phyloP scores from a whole-genome alignment of 495 filamentous ascomycete species.

The Opeltia flavorubescens region DNA sequence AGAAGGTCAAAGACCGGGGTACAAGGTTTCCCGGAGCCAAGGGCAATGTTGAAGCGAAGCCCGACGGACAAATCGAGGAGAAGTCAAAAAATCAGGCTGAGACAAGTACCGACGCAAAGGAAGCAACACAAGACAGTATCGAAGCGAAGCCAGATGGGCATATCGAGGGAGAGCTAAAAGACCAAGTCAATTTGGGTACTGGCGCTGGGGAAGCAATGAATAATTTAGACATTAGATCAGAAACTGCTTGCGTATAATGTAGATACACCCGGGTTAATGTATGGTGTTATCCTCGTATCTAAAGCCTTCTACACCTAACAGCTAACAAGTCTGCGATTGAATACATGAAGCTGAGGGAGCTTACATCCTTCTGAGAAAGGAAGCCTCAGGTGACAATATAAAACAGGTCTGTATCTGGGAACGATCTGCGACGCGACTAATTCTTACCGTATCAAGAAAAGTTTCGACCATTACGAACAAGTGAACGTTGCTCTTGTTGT shows the following conservation, averaged over 20 bases:
- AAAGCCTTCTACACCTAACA: no score
- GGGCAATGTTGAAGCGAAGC: conserved; percentile 1
- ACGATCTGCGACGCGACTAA: no score
- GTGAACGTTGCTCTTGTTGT: no score
- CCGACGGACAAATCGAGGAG: conserved; percentile 1
- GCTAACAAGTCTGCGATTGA: no score
- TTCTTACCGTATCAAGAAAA: neutral
- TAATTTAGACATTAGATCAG: conserved; percentile 40
- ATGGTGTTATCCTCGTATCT: no score
- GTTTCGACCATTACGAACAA: neutral
- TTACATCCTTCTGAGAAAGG: no score
- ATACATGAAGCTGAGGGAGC: no score
- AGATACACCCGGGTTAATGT: no score
- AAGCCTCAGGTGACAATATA: no score
- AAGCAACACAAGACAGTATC: conserved; percentile 27
- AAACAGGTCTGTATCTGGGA: no score
- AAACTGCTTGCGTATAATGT: neutral
- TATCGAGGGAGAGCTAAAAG: neutral
- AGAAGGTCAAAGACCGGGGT: conserved; percentile 55
- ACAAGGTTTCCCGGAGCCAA: conserved; percentile 49
- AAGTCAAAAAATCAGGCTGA: neutral
- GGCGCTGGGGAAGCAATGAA: conserved; percentile 40
- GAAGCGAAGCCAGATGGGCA: conserved; percentile 2
- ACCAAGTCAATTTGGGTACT: conserved; percentile 2
- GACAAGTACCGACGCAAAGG: conserved; percentile 23